Base-by-base conservation (phyloP, 768 basidiomycete genomes). In the Podaxis sp. region DNA sequence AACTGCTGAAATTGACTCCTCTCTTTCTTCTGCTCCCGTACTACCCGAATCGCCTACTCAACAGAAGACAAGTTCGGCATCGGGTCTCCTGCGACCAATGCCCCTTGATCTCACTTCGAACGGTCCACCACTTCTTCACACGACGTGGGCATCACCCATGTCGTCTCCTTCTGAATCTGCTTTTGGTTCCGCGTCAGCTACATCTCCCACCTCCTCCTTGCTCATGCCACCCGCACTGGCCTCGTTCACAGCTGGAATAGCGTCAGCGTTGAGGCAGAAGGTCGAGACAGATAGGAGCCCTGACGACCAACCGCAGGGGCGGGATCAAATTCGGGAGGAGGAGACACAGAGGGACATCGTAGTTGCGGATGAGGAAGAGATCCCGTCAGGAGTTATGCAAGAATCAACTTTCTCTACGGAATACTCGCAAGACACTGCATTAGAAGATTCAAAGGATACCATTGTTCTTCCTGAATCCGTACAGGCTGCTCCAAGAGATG, bases 281-380 rank as follows among this genome's bases (percentile, higher is more conserved):
- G 54, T 80, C 2, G 79, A 80, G 64, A 68, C 60, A 36, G 74
- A 73, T 17, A 66, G 63, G n/a, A 50, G 13, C 27, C 11, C 22
- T 19, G 50, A 54, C 7, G 57, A 47, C 11, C 43, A 46, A 47
- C 33, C 5, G 8, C 17, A 41, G 49, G 17, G 7, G 13, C 40
- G 15, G 29, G 41, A 47, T 27, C n/a, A 17, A 47, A 22, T 17
- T 4, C 64, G 43, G 15, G 66, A 66, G 15, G 59, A 55, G 9
- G 66, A 57, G 41, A 61, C 54, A 3, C 50, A 51, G 49, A 70
- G 69, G 46, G 67, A 76, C 19, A 79, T 83, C 56, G 78, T 82
- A 0, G 72, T 82, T 6, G 80, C 81, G 22, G 82, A 83, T 53
- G 79, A 80, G 12, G 80, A 82, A 59, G 76, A 79, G 58, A 66